Base-by-base conservation (phyloP, 2,329 filamentous ascomycete genomes). In the Aspergillus pseudonomiae region DNA sequence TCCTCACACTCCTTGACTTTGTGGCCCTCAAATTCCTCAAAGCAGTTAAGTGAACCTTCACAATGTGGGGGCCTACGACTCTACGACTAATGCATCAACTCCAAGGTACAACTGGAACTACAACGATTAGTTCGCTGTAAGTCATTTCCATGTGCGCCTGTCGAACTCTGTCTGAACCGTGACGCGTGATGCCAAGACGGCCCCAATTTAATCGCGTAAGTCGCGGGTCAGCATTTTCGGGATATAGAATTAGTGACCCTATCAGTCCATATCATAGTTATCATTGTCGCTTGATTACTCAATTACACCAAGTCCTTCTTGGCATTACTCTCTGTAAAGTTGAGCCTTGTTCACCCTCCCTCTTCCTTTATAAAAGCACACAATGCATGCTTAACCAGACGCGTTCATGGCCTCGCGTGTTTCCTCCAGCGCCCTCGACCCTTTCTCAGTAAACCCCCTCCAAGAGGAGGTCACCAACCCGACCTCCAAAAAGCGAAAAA, bases 381-480 rank as follows among this genome's bases (percentile, higher is more conserved):
- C 50, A 26, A 64, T 67, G 65, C 62, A 67, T 63, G 50, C 55
- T 62, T 62, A 67, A 59, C 68, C 26, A 55, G 61, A 72, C 68
- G 67, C 69, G 70, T 75, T 68, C 69, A 80, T 80, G 78, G 73
- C 77, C 69, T 75, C 77, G 68, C 72, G 70, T 65, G 68, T 65
- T 63, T 68, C 66, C 61, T 65, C 71, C 62, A 70, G 67, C 66
- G 68, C 73, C 59, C 72, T 78, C 60, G 73, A 78, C 70, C 69
- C 76, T 56, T 70, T 77, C 66, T 66, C 74, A 39, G 67, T 77
- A 60, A 77, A 79, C 68, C 73, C 67, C 55, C 67, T 75, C 46
- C 70, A 69, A 57, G n/a, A n/a, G n/a, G 71, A 69, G 34, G 32
- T 65, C 39, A 55, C 63, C 43, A 65, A 65, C 60, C 72, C 72